Conservation (phyloP, 768 basidiomycete species). For the Postia placenta region DNA sequence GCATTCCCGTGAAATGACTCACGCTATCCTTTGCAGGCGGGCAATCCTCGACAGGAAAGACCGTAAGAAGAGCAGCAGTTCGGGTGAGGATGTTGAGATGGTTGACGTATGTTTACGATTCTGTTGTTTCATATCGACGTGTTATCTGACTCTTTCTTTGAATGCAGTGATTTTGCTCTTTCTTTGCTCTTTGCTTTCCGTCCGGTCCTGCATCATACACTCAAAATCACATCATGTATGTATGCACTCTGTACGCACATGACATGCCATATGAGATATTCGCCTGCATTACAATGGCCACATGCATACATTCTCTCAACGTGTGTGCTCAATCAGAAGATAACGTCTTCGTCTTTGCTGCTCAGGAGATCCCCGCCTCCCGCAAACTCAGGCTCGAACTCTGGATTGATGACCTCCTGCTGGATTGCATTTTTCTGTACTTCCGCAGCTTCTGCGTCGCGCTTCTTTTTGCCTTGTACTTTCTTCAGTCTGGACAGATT, state of each 20-base stretch:
- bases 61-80: constrained; percentile 53
- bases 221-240: constrained; percentile 62
- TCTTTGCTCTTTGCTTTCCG: constrained; percentile 19
- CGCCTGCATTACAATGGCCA: neutral
- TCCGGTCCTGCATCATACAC: constrained; percentile 25
- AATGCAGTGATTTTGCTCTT: constrained; percentile 31
- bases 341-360: constrained; percentile 88
- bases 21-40: constrained; percentile 39
- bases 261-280: constrained; percentile 49
- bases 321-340: constrained; percentile 45
- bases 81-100: constrained; percentile 67
- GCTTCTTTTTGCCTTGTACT: constrained; percentile 96
- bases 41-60: constrained; percentile 86
- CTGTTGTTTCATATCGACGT: constrained; percentile 6
- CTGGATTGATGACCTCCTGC: constrained; percentile 10
- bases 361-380: constrained; percentile 62
- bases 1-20: neutral
- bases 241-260: constrained; percentile 46
- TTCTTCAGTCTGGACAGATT: constrained; percentile 73
- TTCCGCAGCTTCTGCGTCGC: constrained; percentile 44
- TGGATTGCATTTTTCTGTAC: constrained; percentile 12
- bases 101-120: constrained; percentile 54
- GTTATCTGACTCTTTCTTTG: constrained; percentile 11
- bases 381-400: constrained; percentile 24
- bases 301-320: neutral